These are phyloP conservation scores for Aspergillus pseudoviridinutans DNA, from an alignment of 2,329 filamentous ascomycete genomes.

Conservation along the genomic window DNA sequence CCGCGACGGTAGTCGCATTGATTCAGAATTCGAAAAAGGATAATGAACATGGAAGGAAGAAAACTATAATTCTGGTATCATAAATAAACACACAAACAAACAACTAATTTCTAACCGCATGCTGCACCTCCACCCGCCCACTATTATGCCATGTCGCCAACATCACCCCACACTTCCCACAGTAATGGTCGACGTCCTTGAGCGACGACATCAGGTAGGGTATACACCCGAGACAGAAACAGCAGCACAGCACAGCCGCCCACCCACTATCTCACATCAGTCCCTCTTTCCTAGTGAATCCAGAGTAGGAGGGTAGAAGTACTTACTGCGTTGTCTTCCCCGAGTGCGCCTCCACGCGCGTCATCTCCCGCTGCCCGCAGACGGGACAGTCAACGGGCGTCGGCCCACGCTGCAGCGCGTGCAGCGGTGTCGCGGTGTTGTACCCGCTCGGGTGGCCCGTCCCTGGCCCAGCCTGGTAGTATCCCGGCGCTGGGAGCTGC, in stretches of 20 bases:
- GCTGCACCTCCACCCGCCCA: constrained; percentile 44
- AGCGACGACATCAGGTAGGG: constrained; percentile 46
- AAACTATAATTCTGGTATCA: not conserved
- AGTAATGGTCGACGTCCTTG: constrained; percentile 49
- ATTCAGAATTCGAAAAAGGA: no score
- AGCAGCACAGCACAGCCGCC: constrained; percentile 43
- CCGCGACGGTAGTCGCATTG: no score
- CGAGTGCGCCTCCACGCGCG: constrained; percentile 16
- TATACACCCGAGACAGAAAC: constrained; percentile 45
- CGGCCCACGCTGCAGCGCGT: constrained; percentile 27
- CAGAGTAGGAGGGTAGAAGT: no score
- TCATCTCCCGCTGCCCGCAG: constrained; percentile 40
- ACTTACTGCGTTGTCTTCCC: constrained; percentile 29
- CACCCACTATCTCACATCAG: constrained; percentile 35
- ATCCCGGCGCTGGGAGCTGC: not conserved
- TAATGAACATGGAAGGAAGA: no score
- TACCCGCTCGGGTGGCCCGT: constrained; percentile 19
- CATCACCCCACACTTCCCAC: constrained; percentile 43
- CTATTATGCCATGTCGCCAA: constrained; percentile 49
- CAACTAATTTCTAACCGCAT: constrained; percentile 3
- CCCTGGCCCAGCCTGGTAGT: not conserved
- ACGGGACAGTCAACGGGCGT: constrained; percentile 47
- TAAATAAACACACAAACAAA: not conserved
- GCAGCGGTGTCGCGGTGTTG: constrained; percentile 20
- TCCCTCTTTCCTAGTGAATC: not conserved